These are phyloP conservation scores for Fonsecaea nubica DNA, from an alignment of 2,329 filamentous ascomycete genomes.

Conservation along the genomic window DNA sequence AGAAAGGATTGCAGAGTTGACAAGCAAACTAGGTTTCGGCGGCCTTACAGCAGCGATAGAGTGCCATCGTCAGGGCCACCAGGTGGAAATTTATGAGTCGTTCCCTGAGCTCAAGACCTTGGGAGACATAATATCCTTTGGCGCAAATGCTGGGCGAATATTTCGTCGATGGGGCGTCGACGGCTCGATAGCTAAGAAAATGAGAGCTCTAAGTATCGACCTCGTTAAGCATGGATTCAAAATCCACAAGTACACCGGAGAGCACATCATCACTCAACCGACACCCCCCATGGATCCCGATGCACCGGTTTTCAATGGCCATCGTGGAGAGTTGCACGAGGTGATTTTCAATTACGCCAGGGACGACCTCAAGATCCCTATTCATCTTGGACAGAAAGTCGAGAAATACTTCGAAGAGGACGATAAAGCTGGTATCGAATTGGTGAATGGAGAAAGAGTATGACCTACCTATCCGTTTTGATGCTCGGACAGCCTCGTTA, in stretches of 20 bases:
- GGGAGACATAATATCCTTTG: constrained; percentile 69
- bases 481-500: neutral
- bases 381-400: constrained; percentile 61
- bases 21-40: constrained; percentile 41
- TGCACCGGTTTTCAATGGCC: constrained; percentile 65
- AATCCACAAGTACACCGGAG: constrained; percentile 68
- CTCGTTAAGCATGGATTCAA: constrained; percentile 63
- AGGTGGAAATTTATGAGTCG: constrained; percentile 37
- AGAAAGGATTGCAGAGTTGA: neutral
- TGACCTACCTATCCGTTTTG: neutral
- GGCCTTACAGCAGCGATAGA: constrained; percentile 47
- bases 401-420: constrained; percentile 63
- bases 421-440: constrained; percentile 58
- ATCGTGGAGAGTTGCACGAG: constrained; percentile 66
- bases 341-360: constrained; percentile 66
- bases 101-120: constrained; percentile 61
- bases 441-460: constrained; percentile 57
- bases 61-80: constrained; percentile 39
- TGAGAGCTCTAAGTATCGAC: constrained; percentile 61
- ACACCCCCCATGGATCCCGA: constrained; percentile 54
- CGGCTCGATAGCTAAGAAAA: constrained; percentile 55
- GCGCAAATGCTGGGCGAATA: constrained; percentile 66
- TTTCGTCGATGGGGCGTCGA: constrained; percentile 63
- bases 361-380: constrained; percentile 62
- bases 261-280: constrained; percentile 64